Evolutionary conservation across 1,284 basidiomycete genomes (phyloP).

Genomic region (Ceratorhiza oryzae-sativae): DNA sequence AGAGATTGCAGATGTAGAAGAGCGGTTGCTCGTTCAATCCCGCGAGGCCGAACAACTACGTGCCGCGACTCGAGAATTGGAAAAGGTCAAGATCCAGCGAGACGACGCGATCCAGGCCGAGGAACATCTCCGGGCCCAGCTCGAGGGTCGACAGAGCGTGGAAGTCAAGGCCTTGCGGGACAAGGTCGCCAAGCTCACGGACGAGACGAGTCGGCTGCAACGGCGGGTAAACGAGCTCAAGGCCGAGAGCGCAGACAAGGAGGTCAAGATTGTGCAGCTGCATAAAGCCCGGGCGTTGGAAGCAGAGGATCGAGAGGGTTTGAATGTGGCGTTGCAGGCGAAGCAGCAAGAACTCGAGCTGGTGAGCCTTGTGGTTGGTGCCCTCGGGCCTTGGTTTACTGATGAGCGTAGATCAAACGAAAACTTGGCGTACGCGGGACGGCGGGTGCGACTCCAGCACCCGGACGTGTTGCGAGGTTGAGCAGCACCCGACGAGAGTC

Average conservation of each 20-base stretch:
- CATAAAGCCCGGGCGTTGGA: conserved; percentile 70
- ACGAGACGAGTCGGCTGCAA: conserved; percentile 69
- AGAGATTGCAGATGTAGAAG: conserved; percentile 30
- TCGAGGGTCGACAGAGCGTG: not conserved
- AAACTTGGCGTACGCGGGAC: conserved; percentile 67
- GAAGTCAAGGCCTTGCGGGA: conserved; percentile 13
- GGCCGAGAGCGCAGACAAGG: conserved; percentile 81
- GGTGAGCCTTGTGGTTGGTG: conserved; percentile 57
- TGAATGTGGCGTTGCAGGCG: conserved; percentile 86
- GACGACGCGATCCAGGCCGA: conserved; percentile 35
- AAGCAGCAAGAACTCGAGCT: conserved; percentile 90
- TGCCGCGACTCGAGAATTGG: conserved; percentile 19
- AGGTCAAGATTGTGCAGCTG: conserved; percentile 78
- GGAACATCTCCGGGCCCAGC: conserved; percentile 21
- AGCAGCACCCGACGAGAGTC: conserved; percentile 23
- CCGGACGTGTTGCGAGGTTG: conserved; percentile 40
- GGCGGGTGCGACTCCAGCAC: conserved; percentile 66
- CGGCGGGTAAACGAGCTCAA: conserved; percentile 73
- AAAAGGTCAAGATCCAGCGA: conserved; percentile 28
- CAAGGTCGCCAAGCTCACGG: conserved; percentile 59
- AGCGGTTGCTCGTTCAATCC: conserved; percentile 8
- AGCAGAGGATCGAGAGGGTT: conserved; percentile 76
- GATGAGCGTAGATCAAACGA: conserved; percentile 69
- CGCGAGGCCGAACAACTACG: conserved; percentile 27
- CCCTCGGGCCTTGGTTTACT: not conserved